Percentiles rank a stretch among this genome's conserved stretches.
phyloP scores from a whole-genome alignment of 306 rosid genomes.

The Begonia loranthoides region DNA sequence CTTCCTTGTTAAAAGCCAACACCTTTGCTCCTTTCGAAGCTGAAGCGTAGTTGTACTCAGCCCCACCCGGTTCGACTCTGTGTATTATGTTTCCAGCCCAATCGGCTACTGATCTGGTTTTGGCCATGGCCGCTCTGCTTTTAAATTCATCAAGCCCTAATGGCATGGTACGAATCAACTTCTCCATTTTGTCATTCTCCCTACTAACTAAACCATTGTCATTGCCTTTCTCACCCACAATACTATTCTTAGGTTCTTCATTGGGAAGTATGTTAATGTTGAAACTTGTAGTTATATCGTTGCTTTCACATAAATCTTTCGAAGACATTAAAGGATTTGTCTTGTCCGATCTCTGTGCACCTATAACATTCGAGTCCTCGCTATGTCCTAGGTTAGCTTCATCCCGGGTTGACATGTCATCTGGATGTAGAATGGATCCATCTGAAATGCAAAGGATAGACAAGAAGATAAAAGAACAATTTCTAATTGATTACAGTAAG shows the following conservation, averaged over 20 bases:
- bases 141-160: constrained; percentile 92
- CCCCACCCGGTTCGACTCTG: constrained; percentile 62
- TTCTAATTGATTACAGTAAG: neutral
- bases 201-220: constrained; percentile 6
- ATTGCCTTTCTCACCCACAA: constrained; percentile 11
- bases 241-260: constrained; percentile 16
- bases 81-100: neutral
- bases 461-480: neutral
- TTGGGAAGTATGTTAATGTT: constrained; percentile 15
- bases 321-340: constrained; percentile 12
- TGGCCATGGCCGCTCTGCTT: constrained; percentile 58
- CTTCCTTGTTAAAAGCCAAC: constrained; percentile 78
- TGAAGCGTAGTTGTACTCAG: constrained; percentile 76
- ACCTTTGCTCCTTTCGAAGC: constrained; percentile 87
- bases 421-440: constrained; percentile 28
- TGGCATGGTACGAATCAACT: constrained; percentile 43
- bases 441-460: constrained; percentile 21
- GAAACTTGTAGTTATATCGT: constrained; percentile 15
- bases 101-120: constrained; percentile 27
- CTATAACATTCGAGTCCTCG: constrained; percentile 17
- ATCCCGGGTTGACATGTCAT: constrained; percentile 34
- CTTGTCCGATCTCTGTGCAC: constrained; percentile 11
- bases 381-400: constrained; percentile 29
- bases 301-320: constrained; percentile 17
- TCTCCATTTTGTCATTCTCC: constrained; percentile 22